Evolutionary conservation across 208 protist genomes (phyloP).

Genomic region (Phytomonas sp.): DNA sequence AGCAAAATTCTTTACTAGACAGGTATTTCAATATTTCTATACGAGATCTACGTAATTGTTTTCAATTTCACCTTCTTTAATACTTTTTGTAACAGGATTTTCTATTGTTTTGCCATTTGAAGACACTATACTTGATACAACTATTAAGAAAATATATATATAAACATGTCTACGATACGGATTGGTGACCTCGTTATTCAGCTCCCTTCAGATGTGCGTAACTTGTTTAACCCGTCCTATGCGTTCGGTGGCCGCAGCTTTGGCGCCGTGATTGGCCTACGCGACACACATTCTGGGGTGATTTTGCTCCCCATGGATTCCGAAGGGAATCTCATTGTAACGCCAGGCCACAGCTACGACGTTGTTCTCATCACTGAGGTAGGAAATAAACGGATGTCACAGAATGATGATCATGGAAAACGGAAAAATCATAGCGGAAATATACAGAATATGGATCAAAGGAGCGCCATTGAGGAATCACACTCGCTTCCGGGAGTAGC

Average conservation of each 20-base stretch:
- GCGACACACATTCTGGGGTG: constrained; percentile 28
- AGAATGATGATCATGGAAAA: constrained; percentile 6
- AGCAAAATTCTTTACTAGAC: background rate
- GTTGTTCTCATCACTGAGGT: constrained; percentile 5
- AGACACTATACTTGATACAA: constrained; percentile 8
- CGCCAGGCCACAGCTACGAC: constrained; percentile 40
- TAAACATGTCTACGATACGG: constrained; percentile 40
- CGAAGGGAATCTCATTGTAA: constrained; percentile 60
- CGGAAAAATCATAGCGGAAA: background rate
- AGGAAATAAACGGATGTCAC: background rate
- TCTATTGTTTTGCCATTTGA: background rate
- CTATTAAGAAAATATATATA: constrained; percentile 10
- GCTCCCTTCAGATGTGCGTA: constrained; percentile 47
- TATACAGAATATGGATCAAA: background rate
- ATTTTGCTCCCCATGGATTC: constrained; percentile 59
- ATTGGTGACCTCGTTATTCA: constrained; percentile 49
- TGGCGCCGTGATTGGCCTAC: constrained; percentile 33
- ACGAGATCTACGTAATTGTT: background rate
- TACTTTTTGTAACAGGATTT: background rate
- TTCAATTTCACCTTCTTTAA: background rate
- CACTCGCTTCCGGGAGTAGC: background rate
- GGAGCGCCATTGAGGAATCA: background rate
- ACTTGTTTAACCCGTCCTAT: constrained; percentile 61
- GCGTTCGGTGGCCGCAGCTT: constrained; percentile 35
- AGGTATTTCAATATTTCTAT: background rate